Conservation (phyloP, 305 asterid species). For the Fraxinus ornus region DNA sequence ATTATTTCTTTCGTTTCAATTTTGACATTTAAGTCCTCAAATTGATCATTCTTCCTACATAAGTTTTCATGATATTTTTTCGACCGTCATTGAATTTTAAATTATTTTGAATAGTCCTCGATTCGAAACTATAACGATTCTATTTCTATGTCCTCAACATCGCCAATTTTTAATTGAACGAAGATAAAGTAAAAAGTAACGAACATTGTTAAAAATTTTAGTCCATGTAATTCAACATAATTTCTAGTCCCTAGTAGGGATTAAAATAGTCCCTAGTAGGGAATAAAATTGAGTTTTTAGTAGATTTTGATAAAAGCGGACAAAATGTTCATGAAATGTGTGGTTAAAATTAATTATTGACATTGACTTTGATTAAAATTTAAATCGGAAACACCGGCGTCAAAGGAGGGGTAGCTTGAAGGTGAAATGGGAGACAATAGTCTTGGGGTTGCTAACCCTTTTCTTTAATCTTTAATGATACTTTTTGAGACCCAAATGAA, state of each 20-base stretch:
- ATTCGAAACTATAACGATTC: neutral
- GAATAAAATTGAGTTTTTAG: too few species aligned
- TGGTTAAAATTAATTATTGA: too few species aligned
- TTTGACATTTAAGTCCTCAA: neutral
- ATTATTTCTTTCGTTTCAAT: neutral
- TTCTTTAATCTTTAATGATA: neutral
- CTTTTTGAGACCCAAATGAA: neutral
- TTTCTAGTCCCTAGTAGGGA: neutral
- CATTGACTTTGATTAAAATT: too few species aligned
- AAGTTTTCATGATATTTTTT: too few species aligned
- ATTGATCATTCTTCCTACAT: neutral
- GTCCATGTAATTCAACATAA: neutral
- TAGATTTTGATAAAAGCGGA: too few species aligned
- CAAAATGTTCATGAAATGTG: too few species aligned
- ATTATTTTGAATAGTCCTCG: neutral
- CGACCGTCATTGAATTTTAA: neutral
- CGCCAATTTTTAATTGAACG: neutral
- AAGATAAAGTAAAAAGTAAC: neutral
- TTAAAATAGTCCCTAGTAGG: too few species aligned
- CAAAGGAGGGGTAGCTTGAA: constrained; percentile 37
- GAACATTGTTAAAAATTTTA: neutral
- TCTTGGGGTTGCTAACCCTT: constrained; percentile 35
- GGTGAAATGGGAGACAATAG: constrained; percentile 35
- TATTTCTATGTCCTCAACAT: neutral
- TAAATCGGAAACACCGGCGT: constrained; percentile 44